phyloP scores from a whole-genome alignment of 1,139 yeast genomes.

The Yamadazyma atmosphaerica region DNA sequence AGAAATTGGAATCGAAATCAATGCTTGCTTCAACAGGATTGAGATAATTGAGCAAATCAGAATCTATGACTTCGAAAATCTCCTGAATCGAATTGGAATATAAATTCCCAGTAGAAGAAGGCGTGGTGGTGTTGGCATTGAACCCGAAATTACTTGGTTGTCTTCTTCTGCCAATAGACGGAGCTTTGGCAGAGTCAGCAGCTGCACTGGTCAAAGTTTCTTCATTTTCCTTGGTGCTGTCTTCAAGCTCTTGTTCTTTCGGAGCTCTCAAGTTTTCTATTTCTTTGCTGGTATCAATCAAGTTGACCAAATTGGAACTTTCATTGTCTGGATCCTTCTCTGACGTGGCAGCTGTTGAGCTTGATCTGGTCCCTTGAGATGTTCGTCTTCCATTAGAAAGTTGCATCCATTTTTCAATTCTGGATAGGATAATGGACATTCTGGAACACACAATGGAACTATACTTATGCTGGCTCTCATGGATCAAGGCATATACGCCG shows the following conservation, averaged over 20 bases:
- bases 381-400: constrained; percentile 30
- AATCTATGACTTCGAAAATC: constrained; percentile 33
- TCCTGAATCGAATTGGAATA: constrained; percentile 25
- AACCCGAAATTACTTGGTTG: not conserved
- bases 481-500: constrained; percentile 25
- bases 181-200: not conserved
- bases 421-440: constrained; percentile 42
- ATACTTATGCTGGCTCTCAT: constrained; percentile 22
- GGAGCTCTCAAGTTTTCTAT: constrained; percentile 45
- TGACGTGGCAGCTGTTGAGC: too few relatives aligned
- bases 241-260: constrained; percentile 16
- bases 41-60: constrained; percentile 27
- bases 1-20: constrained; percentile 14
- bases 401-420: constrained; percentile 50
- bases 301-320: constrained; percentile 31
- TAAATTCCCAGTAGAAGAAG: constrained; percentile 9
- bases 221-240: not conserved
- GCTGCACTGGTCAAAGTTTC: not conserved
- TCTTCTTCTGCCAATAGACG: too few relatives aligned
- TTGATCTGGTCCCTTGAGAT: too few relatives aligned
- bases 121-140: constrained; percentile 6
- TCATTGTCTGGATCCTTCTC: constrained; percentile 10
- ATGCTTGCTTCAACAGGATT: constrained; percentile 29
- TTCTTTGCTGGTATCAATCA: constrained; percentile 48
- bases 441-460: constrained; percentile 41